Percentiles rank a stretch among this genome's conserved stretches.
phyloP scores from a whole-genome alignment of 1,284 basidiomycete species.

The Vanrija sp. region DNA sequence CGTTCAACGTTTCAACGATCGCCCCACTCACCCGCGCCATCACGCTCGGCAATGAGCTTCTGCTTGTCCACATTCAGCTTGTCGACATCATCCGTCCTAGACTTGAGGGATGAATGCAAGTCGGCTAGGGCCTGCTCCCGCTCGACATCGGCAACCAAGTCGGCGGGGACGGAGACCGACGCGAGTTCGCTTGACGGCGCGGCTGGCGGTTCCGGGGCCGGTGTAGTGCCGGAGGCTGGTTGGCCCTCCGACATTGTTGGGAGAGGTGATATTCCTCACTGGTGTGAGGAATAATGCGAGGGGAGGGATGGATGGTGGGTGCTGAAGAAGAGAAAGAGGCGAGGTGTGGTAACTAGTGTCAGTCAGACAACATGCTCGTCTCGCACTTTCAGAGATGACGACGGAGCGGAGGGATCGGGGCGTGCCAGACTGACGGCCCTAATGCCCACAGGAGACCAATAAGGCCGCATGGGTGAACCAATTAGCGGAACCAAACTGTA shows the following conservation, averaged over 20 bases:
- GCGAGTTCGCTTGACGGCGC: background rate
- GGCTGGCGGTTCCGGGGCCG: background rate
- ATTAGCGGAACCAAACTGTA: background rate
- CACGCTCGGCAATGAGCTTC: constrained; percentile 24
- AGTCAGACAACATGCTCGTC: too few species aligned
- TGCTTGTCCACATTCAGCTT: constrained; percentile 31
- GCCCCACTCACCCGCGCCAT: constrained; percentile 31
- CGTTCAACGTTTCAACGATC: background rate
- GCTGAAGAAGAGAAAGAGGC: too few species aligned
- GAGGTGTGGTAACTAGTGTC: too few species aligned
- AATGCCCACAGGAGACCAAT: too few species aligned
- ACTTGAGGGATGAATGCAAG: constrained; percentile 29
- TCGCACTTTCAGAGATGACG: too few species aligned
- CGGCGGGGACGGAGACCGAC: constrained; percentile 12
- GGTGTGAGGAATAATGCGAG: too few species aligned
- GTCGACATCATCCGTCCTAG: constrained; percentile 33
- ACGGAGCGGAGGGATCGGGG: too few species aligned
- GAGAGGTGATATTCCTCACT: too few species aligned
- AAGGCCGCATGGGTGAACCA: too few species aligned
- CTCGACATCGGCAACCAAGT: constrained; percentile 44
- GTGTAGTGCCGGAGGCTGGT: constrained; percentile 2
- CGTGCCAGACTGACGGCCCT: too few species aligned
- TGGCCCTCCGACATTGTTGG: too few species aligned
- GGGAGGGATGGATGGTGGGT: too few species aligned
- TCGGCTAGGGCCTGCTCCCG: constrained; percentile 43